These are phyloP conservation scores for Saprolegnia diclina DNA, from an alignment of 352 stramenopile genomes.

Conservation along the genomic window DNA sequence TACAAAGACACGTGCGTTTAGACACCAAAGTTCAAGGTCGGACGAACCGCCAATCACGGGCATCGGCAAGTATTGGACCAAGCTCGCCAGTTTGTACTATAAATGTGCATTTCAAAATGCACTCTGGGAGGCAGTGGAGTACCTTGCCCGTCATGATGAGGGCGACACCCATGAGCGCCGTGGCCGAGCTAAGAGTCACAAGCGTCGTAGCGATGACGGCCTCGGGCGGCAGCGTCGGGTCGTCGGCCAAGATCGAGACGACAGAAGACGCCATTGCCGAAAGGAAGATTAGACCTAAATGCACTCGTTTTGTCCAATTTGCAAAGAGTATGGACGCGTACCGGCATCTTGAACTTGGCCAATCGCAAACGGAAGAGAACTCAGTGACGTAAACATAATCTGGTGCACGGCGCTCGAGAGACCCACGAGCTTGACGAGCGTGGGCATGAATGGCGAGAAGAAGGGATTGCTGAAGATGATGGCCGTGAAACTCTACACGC, in stretches of 20 bases:
- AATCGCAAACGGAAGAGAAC: conserved; percentile 93
- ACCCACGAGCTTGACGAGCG: conserved; percentile 89
- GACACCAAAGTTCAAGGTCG: background rate
- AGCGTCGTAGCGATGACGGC: conserved; percentile 87
- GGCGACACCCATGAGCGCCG: conserved; percentile 83
- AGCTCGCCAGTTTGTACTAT: conserved; percentile 77
- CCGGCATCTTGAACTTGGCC: conserved; percentile 95
- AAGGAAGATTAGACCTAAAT: conserved; percentile 91
- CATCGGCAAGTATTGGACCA: conserved; percentile 94
- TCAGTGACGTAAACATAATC: conserved; percentile 87
- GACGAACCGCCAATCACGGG: conserved; percentile 79
- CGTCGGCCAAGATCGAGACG: conserved; percentile 61
- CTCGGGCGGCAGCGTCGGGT: conserved; percentile 39
- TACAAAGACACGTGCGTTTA: background rate
- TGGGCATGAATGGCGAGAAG: conserved; percentile 46
- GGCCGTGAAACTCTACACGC: conserved; percentile 84
- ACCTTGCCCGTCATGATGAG: conserved; percentile 88
- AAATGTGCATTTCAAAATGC: background rate
- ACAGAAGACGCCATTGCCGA: conserved; percentile 89
- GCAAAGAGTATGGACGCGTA: background rate
- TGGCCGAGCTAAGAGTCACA: conserved; percentile 88
- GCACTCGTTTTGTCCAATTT: background rate
- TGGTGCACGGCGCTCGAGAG: conserved; percentile 93
- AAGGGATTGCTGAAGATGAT: conserved; percentile 91
- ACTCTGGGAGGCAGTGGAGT: conserved; percentile 4